phyloP scores from a whole-genome alignment of 352 stramenopile genomes.

The Pythium phragmitis region DNA sequence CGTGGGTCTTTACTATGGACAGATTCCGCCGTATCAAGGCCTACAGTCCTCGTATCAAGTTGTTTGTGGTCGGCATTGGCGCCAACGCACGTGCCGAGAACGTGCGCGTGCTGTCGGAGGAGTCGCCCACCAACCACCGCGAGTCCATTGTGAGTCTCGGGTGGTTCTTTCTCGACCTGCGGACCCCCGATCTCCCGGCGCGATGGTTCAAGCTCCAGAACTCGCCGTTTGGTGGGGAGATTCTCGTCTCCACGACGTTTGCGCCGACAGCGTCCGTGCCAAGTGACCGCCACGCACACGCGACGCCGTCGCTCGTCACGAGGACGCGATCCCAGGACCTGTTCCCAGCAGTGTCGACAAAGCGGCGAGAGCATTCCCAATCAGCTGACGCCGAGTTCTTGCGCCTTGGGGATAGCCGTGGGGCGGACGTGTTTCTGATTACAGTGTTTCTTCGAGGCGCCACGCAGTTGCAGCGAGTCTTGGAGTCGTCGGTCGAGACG shows the following conservation, averaged over 20 bases:
- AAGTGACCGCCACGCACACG: neutral
- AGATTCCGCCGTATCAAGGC: constrained; percentile 66
- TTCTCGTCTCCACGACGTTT: constrained; percentile 54
- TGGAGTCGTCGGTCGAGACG: constrained; percentile 25
- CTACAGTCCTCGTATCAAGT: constrained; percentile 60
- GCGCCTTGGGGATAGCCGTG: constrained; percentile 39
- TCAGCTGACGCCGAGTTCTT: constrained; percentile 43
- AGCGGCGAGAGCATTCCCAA: neutral
- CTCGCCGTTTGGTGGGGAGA: constrained; percentile 64
- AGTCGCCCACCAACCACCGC: constrained; percentile 18
- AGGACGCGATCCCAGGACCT: neutral
- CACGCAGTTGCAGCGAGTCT: constrained; percentile 34
- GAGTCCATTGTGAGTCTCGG: constrained; percentile 58
- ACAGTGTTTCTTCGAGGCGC: constrained; percentile 54
- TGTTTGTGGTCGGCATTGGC: constrained; percentile 67
- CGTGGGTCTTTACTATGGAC: constrained; percentile 61
- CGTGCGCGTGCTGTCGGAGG: constrained; percentile 18
- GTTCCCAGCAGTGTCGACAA: neutral
- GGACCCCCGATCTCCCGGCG: constrained; percentile 68
- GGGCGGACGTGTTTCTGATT: constrained; percentile 58
- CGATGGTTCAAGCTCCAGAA: constrained; percentile 77
- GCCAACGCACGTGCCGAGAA: constrained; percentile 25
- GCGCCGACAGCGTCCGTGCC: constrained; percentile 18
- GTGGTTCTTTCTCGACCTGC: constrained; percentile 83
- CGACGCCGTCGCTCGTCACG: neutral